phyloP scores from a whole-genome alignment of 352 stramenopile species.

The Blastocystis sp. region DNA sequence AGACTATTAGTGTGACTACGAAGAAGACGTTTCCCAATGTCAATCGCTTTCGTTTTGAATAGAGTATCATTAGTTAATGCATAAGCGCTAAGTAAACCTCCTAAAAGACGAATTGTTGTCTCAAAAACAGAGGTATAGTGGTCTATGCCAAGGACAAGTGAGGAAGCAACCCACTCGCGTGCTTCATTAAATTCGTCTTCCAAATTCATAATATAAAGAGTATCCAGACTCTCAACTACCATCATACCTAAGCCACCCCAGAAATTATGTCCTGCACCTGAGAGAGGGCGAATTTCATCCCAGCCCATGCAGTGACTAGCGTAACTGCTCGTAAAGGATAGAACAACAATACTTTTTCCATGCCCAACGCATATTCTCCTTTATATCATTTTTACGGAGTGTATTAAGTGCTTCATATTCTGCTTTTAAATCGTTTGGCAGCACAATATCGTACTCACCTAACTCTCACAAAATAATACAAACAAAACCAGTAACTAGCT shows the following conservation, averaged over 20 bases:
- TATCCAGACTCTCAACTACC: constrained; percentile 77
- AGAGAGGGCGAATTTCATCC: constrained; percentile 74
- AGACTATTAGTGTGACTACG: constrained; percentile 70
- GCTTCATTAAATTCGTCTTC: constrained; percentile 75
- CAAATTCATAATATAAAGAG: constrained; percentile 75
- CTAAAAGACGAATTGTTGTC: constrained; percentile 91
- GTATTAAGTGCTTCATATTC: background rate
- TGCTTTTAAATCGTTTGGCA: background rate
- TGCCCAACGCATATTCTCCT: background rate
- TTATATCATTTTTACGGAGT: background rate
- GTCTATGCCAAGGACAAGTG: constrained; percentile 71
- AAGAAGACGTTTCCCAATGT: constrained; percentile 73
- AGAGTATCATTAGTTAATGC: constrained; percentile 76
- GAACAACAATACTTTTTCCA: background rate
- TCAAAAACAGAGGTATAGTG: constrained; percentile 91
- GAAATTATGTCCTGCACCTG: constrained; percentile 69
- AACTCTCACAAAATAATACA: background rate
- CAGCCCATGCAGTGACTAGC: constrained; percentile 73
- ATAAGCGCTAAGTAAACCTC: constrained; percentile 85
- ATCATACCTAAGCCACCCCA: constrained; percentile 75
- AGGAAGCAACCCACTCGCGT: constrained; percentile 65
- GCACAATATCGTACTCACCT: background rate
- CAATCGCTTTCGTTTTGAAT: constrained; percentile 74
- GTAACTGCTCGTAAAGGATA: constrained; percentile 67
- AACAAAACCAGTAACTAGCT: background rate